A percentile compares a stretch with the other conserved stretches of the same genome.
Conservation (phyloP, 331 rosid species). For the Pyracantha coccinea region DNA sequence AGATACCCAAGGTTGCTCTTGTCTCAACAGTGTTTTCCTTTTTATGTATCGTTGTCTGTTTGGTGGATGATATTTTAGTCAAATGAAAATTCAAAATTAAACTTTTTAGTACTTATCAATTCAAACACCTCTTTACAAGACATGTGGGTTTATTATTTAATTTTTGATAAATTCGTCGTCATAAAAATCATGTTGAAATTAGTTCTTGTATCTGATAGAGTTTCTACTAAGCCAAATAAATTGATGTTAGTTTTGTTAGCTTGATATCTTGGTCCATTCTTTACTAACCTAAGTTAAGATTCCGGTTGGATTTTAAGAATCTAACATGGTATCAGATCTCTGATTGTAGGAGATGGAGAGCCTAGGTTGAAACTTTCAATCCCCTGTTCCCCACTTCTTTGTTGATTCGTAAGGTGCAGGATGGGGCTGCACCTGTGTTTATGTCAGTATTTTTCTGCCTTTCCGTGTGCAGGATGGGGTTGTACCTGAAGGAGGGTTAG, state of each 20-base stretch:
- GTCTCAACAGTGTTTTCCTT: not conserved
- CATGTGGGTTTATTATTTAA: not conserved
- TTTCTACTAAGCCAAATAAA: not conserved
- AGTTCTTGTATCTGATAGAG: not conserved
- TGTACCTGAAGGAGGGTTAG: not conserved
- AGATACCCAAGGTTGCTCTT: conserved; percentile 74
- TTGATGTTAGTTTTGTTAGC: not conserved
- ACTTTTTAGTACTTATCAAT: not conserved
- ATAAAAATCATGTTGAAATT: not conserved
- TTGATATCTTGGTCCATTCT: not conserved
- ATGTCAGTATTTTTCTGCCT: not conserved
- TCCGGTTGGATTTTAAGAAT: not conserved
- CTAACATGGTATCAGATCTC: not conserved
- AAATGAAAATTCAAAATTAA: not conserved
- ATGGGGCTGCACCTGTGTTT: not conserved
- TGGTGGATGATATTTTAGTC: not conserved
- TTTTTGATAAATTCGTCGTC: not conserved
- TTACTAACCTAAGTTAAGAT: not conserved
- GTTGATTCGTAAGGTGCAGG: not conserved
- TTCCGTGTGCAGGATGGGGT: not conserved
- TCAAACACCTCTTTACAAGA: not conserved
- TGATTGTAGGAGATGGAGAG: not conserved
- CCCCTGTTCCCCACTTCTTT: not conserved
- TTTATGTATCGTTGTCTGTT: not conserved
- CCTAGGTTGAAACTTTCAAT: not conserved